Percentiles rank a stretch among this genome's conserved stretches.
phyloP scores from a whole-genome alignment of 1,284 basidiomycete genomes.

The Tilletia walkeri region DNA sequence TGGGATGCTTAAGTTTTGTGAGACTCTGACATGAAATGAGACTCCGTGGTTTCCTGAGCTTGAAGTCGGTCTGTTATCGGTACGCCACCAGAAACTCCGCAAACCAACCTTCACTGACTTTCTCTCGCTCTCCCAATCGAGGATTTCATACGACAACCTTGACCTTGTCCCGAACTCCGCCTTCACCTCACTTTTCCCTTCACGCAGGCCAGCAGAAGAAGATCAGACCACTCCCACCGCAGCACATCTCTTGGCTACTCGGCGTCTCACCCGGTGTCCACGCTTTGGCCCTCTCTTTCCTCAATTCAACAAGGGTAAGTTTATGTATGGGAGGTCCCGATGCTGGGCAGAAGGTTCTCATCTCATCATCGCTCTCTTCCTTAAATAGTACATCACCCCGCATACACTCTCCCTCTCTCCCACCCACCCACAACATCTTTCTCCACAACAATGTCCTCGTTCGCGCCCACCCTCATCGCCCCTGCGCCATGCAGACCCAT shows the following conservation, averaged over 20 bases:
- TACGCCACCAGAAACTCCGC: too few relatives aligned
- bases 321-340: neutral
- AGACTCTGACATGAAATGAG: neutral
- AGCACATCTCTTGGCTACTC: too few relatives aligned
- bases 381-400: too few relatives aligned
- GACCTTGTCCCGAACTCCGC: neutral
- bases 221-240: neutral
- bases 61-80: neutral
- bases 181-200: neutral
- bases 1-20: too few relatives aligned
- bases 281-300: too few relatives aligned
- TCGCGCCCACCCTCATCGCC: slow-evolving; percentile 8
- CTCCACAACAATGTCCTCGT: neutral
- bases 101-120: neutral
- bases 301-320: neutral
- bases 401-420: too few relatives aligned
- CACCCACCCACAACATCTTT: too few relatives aligned
- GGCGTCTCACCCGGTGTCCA: too few relatives aligned
- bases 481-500: slow-evolving; percentile 12
- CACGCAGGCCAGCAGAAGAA: neutral
- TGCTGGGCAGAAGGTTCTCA: neutral
- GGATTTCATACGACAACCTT: neutral
- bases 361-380: too few relatives aligned
- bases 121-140: neutral
- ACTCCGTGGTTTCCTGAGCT: neutral